Conservation (phyloP, 2,329 filamentous ascomycete species). For the Madurella fahalii region DNA sequence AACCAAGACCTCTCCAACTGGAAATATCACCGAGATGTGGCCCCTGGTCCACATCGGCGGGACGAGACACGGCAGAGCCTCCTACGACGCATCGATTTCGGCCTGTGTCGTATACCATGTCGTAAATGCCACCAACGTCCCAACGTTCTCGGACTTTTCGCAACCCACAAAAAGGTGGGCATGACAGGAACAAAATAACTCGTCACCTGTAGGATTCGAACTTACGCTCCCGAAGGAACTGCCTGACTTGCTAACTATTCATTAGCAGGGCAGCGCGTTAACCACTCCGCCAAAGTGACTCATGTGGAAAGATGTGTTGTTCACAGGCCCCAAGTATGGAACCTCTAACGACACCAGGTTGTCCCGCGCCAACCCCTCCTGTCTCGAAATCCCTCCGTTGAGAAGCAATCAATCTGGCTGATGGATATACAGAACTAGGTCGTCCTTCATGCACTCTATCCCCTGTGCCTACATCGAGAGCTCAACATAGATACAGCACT, state of each 20-base stretch:
- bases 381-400: too few relatives aligned
- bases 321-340: too few relatives aligned
- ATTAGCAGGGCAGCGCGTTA: conserved; percentile 18
- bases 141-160: conserved; percentile 39
- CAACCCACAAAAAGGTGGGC: not conserved
- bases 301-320: too few relatives aligned
- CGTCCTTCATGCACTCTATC: too few relatives aligned
- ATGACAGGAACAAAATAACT: not conserved
- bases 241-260: conserved; percentile 4
- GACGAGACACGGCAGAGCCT: conserved; percentile 54
- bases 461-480: too few relatives aligned
- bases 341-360: too few relatives aligned
- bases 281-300: conserved; percentile 18
- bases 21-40: conserved; percentile 46
- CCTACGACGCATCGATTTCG: conserved; percentile 42
- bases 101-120: conserved; percentile 50
- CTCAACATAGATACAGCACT: too few relatives aligned
- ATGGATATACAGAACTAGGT: too few relatives aligned
- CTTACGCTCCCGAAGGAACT: conserved; percentile 17
- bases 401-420: too few relatives aligned
- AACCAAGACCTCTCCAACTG: conserved; percentile 50
- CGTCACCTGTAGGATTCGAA: conserved; percentile 19
- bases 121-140: conserved; percentile 43
- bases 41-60: conserved; percentile 56
- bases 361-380: too few relatives aligned